These are phyloP conservation scores for Sugiyamaella japonica DNA, from an alignment of 1,139 yeast species.

Conservation along the genomic window DNA sequence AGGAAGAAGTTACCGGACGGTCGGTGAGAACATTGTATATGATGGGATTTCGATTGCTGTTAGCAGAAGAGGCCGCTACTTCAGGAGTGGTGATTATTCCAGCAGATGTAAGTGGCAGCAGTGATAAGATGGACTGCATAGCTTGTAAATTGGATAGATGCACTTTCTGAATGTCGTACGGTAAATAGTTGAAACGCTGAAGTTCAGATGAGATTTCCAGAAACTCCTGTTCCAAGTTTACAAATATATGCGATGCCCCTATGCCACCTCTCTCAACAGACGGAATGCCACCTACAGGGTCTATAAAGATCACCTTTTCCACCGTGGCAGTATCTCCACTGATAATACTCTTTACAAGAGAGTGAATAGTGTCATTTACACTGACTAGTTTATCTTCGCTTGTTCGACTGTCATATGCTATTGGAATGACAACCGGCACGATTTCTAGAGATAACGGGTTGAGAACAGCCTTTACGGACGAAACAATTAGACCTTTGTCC, in stretches of 20 bases:
- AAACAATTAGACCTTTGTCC: conserved; percentile 26
- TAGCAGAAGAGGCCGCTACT: conserved; percentile 43
- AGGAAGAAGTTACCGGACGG: conserved; percentile 88
- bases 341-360: conserved; percentile 32
- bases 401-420: conserved; percentile 48
- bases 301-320: conserved; percentile 79
- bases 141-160: conserved; percentile 58
- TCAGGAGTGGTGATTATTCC: conserved; percentile 55
- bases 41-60: conserved; percentile 61
- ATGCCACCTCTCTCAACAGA: conserved; percentile 64
- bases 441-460: conserved; percentile 45
- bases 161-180: conserved; percentile 47
- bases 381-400: conserved; percentile 43
- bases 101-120: conserved; percentile 50
- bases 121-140: conserved; percentile 50
- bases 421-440: conserved; percentile 64
- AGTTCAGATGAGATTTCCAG: conserved; percentile 60
- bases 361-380: conserved; percentile 43
- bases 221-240: conserved; percentile 82
- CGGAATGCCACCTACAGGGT: conserved; percentile 86
- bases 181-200: conserved; percentile 53
- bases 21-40: conserved; percentile 88
- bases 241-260: conserved; percentile 82
- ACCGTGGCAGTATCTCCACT: conserved; percentile 42
- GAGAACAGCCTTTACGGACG: conserved; percentile 41